Evolutionary conservation across 495 filamentous ascomycete species (phyloP).

Genomic region (Lasiosphaeris hirsuta): DNA sequence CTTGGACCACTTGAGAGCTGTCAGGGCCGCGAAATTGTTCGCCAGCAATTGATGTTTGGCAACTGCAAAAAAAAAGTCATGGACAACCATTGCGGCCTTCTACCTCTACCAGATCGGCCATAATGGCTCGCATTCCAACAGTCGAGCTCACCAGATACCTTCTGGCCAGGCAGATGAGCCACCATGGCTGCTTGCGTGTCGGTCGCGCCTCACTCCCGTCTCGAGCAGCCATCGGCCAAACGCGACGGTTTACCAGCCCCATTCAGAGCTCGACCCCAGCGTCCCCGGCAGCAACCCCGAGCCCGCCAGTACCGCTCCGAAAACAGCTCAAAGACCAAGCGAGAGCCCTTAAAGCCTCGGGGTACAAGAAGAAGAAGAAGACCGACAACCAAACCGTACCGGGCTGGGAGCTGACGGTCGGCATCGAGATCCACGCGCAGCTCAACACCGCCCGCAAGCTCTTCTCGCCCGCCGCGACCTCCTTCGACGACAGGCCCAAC

Average conservation of each 20-base stretch:
- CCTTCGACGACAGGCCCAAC: conserved; percentile 69
- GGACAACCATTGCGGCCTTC: neutral
- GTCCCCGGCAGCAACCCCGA: neutral
- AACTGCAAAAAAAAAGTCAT: too few relatives aligned
- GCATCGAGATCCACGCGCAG: conserved; percentile 96
- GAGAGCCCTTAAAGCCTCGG: conserved; percentile 45
- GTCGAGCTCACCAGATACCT: conserved; percentile 46
- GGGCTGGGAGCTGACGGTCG: conserved; percentile 87
- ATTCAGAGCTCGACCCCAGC: neutral
- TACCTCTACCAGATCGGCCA: neutral
- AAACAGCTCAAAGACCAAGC: conserved; percentile 74
- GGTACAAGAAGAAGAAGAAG: conserved; percentile 42
- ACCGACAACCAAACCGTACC: conserved; percentile 49
- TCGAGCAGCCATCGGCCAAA: neutral
- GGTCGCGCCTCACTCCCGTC: neutral
- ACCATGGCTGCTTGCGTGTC: conserved; percentile 38
- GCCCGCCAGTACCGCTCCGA: conserved; percentile 51
- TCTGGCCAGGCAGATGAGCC: conserved; percentile 40
- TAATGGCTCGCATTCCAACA: conserved; percentile 38
- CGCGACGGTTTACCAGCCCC: neutral
- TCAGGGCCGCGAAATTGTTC: too few relatives aligned
- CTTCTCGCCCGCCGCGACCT: conserved; percentile 72
- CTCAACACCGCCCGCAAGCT: conserved; percentile 82
- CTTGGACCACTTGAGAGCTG: too few relatives aligned
- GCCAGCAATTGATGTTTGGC: too few relatives aligned